These are phyloP conservation scores for Paralagenidium karlingii DNA, from an alignment of 352 stramenopile species.

Conservation along the genomic window DNA sequence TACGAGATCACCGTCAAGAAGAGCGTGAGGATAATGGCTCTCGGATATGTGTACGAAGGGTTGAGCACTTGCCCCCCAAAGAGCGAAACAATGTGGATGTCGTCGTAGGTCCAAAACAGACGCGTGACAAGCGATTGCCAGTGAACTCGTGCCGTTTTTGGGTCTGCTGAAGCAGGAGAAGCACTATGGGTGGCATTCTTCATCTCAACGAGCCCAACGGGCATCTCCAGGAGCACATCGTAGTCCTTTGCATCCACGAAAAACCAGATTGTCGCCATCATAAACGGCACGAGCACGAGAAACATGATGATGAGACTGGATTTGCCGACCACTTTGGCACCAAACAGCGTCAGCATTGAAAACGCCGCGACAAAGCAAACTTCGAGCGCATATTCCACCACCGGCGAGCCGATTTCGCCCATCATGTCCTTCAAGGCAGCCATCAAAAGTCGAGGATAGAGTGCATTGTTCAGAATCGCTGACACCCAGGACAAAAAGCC, in stretches of 20 bases:
- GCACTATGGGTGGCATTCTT: too few species aligned
- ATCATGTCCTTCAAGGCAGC: conserved; percentile 2
- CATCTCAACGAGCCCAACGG: too few species aligned
- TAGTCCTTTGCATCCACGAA: conserved; percentile 4
- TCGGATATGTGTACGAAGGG: conserved; percentile 44
- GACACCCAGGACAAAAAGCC: conserved; percentile 51
- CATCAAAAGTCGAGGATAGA: conserved; percentile 57
- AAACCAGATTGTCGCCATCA: conserved; percentile 27
- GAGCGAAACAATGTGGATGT: conserved; percentile 59
- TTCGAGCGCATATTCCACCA: conserved; percentile 6
- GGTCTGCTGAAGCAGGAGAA: conserved; percentile 2
- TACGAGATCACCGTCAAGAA: conserved; percentile 49
- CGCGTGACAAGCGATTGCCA: conserved; percentile 77
- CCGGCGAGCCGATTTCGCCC: background rate
- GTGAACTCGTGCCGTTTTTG: conserved; percentile 14
- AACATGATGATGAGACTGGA: conserved; percentile 38
- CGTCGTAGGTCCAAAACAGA: conserved; percentile 89
- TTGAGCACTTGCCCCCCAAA: conserved; percentile 77
- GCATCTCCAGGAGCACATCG: conserved; percentile 4
- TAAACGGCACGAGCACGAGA: conserved; percentile 71
- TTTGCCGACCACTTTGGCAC: conserved; percentile 53
- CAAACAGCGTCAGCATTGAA: conserved; percentile 5
- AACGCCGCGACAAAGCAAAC: conserved; percentile 5
- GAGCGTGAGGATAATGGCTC: conserved; percentile 61
- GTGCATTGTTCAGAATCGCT: conserved; percentile 72